Evolutionary conservation across 2,329 filamentous ascomycete species (phyloP).

Genomic region (Trichoderma koningiopsis): DNA sequence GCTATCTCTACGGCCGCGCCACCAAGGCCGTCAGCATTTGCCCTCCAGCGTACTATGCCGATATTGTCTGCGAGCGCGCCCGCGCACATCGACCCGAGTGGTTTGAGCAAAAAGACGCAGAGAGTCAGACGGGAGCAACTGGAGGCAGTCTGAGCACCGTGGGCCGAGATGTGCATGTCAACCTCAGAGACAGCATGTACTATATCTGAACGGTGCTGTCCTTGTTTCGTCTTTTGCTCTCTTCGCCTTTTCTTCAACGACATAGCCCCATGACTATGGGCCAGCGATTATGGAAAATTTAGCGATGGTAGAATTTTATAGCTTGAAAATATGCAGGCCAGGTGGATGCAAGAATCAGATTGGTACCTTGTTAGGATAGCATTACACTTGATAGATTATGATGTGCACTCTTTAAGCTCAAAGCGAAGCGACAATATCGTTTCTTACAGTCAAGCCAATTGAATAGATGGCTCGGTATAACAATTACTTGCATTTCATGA

Average conservation of each 20-base stretch:
- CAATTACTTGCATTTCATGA: neutral
- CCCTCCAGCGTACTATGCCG: constrained; percentile 88
- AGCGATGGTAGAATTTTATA: neutral
- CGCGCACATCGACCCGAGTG: constrained; percentile 68
- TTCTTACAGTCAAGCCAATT: neutral
- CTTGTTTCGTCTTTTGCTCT: neutral
- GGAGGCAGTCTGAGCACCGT: constrained; percentile 22
- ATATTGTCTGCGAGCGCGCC: constrained; percentile 78
- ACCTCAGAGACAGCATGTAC: constrained; percentile 55
- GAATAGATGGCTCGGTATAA: neutral
- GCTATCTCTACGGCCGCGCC: constrained; percentile 80
- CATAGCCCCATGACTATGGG: neutral
- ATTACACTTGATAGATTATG: neutral
- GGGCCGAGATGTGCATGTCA: constrained; percentile 44
- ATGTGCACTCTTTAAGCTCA: neutral
- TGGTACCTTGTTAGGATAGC: neutral
- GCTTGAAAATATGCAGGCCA: neutral
- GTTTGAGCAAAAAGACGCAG: constrained; percentile 52
- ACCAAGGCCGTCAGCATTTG: constrained; percentile 89
- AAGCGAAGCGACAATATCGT: neutral
- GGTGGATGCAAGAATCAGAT: neutral
- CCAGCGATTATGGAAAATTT: neutral
- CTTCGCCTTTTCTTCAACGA: too few relatives aligned
- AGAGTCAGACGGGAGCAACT: constrained; percentile 32
- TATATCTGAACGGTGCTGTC: constrained; percentile 48